Conservation (phyloP, 1,284 basidiomycete genomes). For the Ceratobasidium sp. region DNA sequence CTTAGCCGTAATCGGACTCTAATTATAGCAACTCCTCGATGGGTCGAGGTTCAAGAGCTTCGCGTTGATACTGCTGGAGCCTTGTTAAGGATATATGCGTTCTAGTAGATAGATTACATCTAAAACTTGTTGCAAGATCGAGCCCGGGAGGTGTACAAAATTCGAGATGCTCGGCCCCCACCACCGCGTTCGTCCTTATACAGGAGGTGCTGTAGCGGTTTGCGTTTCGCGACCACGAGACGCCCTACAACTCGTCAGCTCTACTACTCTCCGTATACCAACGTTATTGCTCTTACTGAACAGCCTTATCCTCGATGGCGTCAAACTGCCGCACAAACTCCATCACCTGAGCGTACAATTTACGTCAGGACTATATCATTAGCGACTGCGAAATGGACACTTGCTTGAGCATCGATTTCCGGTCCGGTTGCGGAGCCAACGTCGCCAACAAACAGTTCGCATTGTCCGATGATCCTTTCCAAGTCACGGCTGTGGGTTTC, state of each 20-base stretch:
- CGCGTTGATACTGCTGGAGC: too few relatives aligned
- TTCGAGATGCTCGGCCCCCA: too few relatives aligned
- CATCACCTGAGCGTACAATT: background rate
- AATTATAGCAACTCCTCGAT: too few relatives aligned
- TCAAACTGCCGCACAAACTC: conserved; percentile 34
- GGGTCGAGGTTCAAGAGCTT: too few relatives aligned
- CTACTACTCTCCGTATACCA: background rate
- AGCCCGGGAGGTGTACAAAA: too few relatives aligned
- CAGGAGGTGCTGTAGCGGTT: background rate
- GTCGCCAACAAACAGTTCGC: conserved; percentile 35
- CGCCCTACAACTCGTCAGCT: background rate
- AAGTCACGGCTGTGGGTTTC: conserved; percentile 28
- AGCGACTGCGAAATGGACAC: background rate
- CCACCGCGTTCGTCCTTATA: background rate
- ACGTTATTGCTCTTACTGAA: conserved; percentile 8
- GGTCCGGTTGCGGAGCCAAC: conserved; percentile 19
- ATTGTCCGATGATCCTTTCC: conserved; percentile 32
- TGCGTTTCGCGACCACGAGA: conserved; percentile 12
- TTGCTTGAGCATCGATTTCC: conserved; percentile 35
- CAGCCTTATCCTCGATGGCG: conserved; percentile 33
- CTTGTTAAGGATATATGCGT: too few relatives aligned
- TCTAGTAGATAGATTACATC: too few relatives aligned
- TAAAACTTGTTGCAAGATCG: too few relatives aligned
- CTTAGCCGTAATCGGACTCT: too few relatives aligned
- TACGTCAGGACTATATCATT: background rate